Base-by-base conservation (phyloP, 805 yeast species). In the Myxozyma sirexii region DNA sequence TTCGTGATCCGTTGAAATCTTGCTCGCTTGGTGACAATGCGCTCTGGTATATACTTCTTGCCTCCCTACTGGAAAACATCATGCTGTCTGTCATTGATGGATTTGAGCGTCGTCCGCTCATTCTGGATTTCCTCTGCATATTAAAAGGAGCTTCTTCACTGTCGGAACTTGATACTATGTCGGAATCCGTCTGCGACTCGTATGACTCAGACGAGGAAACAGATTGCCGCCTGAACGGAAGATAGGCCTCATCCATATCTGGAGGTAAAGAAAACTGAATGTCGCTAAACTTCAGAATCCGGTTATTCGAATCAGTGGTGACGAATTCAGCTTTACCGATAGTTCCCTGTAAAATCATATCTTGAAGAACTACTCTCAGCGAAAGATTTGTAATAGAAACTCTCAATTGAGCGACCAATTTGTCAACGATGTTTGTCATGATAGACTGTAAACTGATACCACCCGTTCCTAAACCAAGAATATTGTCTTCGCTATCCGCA, bases 11-110 rank as follows among this genome's bases (percentile, higher is more conserved):
- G 4, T n/a, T 35, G 10, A 50, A 26, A 5, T 5, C 46, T 19
- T 45, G 56, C 27, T 33, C 50, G 24, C 56, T 69, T 51, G 81
- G 79, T 0, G 89, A 84, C 10, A 86, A 77, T 1, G 96, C 96
- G 72, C 96, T 88, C 92, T 88, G 84, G 69, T 88, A 90, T 19
- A 89, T 79, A 2, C 91, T 84, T 48, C 84, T 79, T 0, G 89
- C 87, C 57, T 86, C 87, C 52, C 82, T 84, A 55, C 83, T 86
- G 1, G 93, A 84, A 69, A 85, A 86, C 38, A 84, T 76, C 74
- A 83, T 80, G 67, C 90, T 85, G 54, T 73, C 69, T 50, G 72
- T 24, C 56, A 68, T 54, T 29, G 60, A 46, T 7, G 19, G 60
- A 56, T 42, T 63, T 67, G 19, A 50, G 44, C 27, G 54, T n/a